Percentiles rank a stretch among this genome's conserved stretches.
These are phyloP conservation scores for Typha latifolia DNA, from an alignment of 176 grass and related monocot species.

Conservation along the genomic window DNA sequence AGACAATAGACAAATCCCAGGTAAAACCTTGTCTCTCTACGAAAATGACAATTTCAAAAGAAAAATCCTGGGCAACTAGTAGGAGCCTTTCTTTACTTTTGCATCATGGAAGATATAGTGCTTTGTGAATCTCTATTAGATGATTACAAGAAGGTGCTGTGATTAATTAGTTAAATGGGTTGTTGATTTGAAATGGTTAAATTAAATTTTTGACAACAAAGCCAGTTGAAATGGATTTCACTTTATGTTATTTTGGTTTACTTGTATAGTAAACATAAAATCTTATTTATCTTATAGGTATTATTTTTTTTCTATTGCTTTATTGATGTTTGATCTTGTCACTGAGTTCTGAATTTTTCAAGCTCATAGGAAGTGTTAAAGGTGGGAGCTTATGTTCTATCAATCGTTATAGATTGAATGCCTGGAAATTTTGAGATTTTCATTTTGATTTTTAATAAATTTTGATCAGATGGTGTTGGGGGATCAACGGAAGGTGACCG, in stretches of 20 bases:
- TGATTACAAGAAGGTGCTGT: too few species aligned
- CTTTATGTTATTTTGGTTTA: too few species aligned
- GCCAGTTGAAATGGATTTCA: too few species aligned
- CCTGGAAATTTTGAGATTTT: neutral
- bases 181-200: too few species aligned
- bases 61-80: too few species aligned
- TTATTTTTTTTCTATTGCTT: neutral
- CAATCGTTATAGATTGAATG: neutral
- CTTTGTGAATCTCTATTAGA: too few species aligned
- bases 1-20: constrained; percentile 16
- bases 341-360: neutral
- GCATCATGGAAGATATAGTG: too few species aligned
- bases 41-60: neutral
- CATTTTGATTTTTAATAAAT: constrained; percentile 6
- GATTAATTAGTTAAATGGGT: too few species aligned
- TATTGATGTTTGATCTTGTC: neutral
- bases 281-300: neutral
- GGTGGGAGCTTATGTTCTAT: neutral
- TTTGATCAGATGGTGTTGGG: constrained; percentile 12
- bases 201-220: too few species aligned
- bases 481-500: constrained; percentile 4
- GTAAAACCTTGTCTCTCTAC: constrained; percentile 10
- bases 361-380: neutral
- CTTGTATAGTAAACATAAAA: neutral
- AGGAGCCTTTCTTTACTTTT: too few species aligned